A percentile compares a stretch with the other conserved stretches of the same genome.
These are phyloP conservation scores for Dittrichia graveolens DNA, from an alignment of 129 eudicot species.

Conservation along the genomic window DNA sequence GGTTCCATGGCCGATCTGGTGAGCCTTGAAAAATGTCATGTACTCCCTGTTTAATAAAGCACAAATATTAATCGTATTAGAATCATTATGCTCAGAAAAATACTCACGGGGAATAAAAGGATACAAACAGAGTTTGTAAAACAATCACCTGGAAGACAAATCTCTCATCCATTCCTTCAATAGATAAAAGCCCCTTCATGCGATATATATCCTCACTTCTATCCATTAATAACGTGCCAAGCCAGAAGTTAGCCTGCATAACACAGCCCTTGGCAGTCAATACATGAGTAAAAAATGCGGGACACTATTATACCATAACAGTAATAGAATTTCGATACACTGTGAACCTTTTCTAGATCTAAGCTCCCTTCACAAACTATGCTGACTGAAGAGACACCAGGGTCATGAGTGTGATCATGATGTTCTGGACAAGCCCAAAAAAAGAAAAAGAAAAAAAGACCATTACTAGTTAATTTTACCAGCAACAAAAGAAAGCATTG, in stretches of 20 bases:
- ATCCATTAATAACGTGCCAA: slow-evolving; percentile 78
- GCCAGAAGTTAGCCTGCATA: slow-evolving; percentile 93
- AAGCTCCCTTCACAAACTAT: slow-evolving; percentile 88
- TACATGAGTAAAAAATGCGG: background rate
- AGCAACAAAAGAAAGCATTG: background rate
- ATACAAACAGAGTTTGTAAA: background rate
- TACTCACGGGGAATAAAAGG: too few species aligned
- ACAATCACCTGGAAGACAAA: slow-evolving; percentile 90
- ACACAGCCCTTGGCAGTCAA: background rate
- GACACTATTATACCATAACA: background rate
- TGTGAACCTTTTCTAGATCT: slow-evolving; percentile 83
- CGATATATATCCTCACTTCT: slow-evolving; percentile 94
- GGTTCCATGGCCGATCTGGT: slow-evolving; percentile 80
- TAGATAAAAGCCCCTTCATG: slow-evolving; percentile 93
- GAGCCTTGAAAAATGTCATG: slow-evolving; percentile 99
- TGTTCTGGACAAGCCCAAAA: slow-evolving; percentile 59
- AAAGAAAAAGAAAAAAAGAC: background rate
- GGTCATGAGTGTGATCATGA: slow-evolving; percentile 96
- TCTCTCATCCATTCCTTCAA: slow-evolving; percentile 91
- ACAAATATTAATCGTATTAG: background rate
- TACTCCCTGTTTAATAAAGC: slow-evolving; percentile 65
- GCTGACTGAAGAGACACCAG: slow-evolving; percentile 93
- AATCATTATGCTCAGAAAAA: background rate
- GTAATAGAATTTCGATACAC: background rate
- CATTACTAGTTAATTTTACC: background rate